phyloP scores from a whole-genome alignment of 371 early-diverging fungal species.

The Mortierella polycephala region DNA sequence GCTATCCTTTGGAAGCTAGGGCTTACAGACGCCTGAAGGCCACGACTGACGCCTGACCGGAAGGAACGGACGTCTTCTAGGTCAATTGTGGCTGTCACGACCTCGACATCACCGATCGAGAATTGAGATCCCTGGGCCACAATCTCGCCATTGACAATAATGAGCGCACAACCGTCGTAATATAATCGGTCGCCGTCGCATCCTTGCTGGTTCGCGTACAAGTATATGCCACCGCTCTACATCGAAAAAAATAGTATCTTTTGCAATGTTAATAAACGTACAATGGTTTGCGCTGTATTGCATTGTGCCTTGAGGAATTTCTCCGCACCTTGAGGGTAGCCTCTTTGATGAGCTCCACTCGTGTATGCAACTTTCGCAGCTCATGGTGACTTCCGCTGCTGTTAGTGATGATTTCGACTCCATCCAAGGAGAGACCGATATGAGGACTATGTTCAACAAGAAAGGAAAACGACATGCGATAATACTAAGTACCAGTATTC shows the following conservation, averaged over 20 bases:
- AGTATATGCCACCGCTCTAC: constrained; percentile 90
- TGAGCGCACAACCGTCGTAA: constrained; percentile 95
- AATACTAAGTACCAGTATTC: no score
- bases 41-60: constrained; percentile 79
- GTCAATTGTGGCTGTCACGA: constrained; percentile 91
- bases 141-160: constrained; percentile 90
- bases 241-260: background rate
- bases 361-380: constrained; percentile 84
- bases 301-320: background rate
- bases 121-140: constrained; percentile 95
- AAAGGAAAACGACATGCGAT: background rate
- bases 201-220: constrained; percentile 97
- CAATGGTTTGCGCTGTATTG: background rate
- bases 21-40: constrained; percentile 80
- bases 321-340: constrained; percentile 86
- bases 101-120: constrained; percentile 93
- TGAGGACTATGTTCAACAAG: constrained; percentile 79
- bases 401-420: constrained; percentile 96
- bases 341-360: constrained; percentile 88
- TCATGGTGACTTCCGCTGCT: constrained; percentile 94
- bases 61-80: constrained; percentile 89
- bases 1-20: constrained; percentile 72
- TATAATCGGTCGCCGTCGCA: constrained; percentile 99
- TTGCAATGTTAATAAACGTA: background rate
- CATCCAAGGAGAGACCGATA: constrained; percentile 91